Base-by-base conservation (phyloP, 192 early-diverging fungal species). In the Coemansia interrupta region DNA sequence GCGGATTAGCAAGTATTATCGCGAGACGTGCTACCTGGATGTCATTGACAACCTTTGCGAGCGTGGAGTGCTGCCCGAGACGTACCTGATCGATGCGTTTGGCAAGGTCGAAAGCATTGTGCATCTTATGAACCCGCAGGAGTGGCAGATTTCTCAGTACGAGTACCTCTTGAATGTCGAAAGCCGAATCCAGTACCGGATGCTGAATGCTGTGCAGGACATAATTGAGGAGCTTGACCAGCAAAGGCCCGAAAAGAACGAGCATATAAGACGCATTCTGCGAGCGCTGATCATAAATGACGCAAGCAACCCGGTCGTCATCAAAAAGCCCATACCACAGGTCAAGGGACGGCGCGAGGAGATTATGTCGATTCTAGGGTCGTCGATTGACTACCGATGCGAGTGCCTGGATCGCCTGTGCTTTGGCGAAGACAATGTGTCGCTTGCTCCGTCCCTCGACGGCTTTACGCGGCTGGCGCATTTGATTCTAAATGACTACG, bases 201-300 rank as follows among this genome's bases (percentile, higher is more conserved):
- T 66, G 24, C 67, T 79, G 32, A 58, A 54, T 11, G 53, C 54
- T 26, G 66, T 69, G 13, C 58, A 63, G 39, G 70, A 72, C 29
- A 60, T 72, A 14, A 66, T 79, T 20, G 76, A 79, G 44, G 76
- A 66, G 56, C 55, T 75, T 38, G 72, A 75, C 62, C 73, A 75
- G 28, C 73, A 75, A 19, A 39, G 49, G 32, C 67, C 73, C 12
- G 63, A 69, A 18, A 52, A 47, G 14, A 60, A 22, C 38, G 23
- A 18, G 32, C 32, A 51, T 17, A 42, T 75, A 26, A 75, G 70
- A 45, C 59, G 59, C 10, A 58, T 69, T 5, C 22, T 75, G 36
- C 53, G 72, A 15, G 55, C 52, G 5, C 63, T 75, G n/a, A 42
- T 74, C 11, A 64, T 80, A 42, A 71, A 72, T 58, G 72, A 80